Conservation (phyloP, 2,329 filamentous ascomycete species). For the Colletotrichum australisinense region DNA sequence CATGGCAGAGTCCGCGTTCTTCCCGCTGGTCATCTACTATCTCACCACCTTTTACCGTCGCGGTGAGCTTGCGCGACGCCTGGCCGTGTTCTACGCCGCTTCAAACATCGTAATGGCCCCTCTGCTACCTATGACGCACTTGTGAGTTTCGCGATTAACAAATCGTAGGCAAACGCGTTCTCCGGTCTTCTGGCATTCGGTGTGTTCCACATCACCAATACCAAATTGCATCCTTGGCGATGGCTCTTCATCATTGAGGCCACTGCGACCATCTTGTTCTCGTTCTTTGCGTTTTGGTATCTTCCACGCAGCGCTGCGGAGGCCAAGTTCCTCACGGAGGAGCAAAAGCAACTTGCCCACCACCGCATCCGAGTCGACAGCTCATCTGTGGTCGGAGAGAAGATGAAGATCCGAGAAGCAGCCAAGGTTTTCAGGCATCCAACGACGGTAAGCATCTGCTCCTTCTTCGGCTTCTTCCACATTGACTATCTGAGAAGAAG, state of each 20-base stretch:
- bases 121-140: no score
- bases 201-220: constrained; percentile 55
- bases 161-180: constrained; percentile 18
- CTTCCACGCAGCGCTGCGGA: constrained; percentile 73
- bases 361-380: constrained; percentile 82
- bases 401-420: constrained; percentile 62
- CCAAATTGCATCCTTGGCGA: constrained; percentile 54
- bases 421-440: constrained; percentile 63
- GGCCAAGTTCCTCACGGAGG: constrained; percentile 72
- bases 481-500: background rate
- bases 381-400: constrained; percentile 69
- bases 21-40: constrained; percentile 37
- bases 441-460: constrained; percentile 50
- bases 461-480: constrained; percentile 48
- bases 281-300: constrained; percentile 75
- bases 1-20: constrained; percentile 37
- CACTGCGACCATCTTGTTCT: constrained; percentile 67
- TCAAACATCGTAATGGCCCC: constrained; percentile 35
- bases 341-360: constrained; percentile 76
- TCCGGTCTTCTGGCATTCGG: constrained; percentile 39
- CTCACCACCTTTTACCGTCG: constrained; percentile 38
- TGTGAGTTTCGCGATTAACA: background rate
- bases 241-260: constrained; percentile 67
- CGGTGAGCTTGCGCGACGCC: constrained; percentile 29
- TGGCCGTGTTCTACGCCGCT: constrained; percentile 36